phyloP scores from a whole-genome alignment of 2,329 filamentous ascomycete species.

The Fusarium abutilonis region DNA sequence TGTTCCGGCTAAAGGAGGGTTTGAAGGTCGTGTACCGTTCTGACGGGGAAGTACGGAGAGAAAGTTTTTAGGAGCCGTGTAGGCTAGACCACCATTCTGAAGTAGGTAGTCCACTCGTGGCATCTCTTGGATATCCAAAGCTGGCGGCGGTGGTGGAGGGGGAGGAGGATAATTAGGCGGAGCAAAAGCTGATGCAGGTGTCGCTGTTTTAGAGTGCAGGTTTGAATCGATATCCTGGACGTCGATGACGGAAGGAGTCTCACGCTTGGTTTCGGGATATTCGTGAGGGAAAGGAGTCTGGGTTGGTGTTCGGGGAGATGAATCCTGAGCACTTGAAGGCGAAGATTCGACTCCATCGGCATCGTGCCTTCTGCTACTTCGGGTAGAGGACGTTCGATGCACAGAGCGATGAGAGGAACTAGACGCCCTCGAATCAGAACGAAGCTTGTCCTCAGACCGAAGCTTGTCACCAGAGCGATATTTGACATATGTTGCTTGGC shows the following conservation, averaged over 20 bases:
- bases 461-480: constrained; percentile 51
- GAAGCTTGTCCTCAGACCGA: constrained; percentile 50
- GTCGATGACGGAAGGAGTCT: constrained; percentile 49
- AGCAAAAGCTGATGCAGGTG: constrained; percentile 48
- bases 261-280: constrained; percentile 54
- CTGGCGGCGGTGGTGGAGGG: constrained; percentile 73
- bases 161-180: constrained; percentile 43
- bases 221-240: constrained; percentile 50
- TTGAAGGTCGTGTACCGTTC: constrained; percentile 67
- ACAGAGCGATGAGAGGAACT: constrained; percentile 49
- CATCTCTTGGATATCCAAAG: constrained; percentile 73
- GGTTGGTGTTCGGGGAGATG: constrained; percentile 70
- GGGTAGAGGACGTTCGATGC: constrained; percentile 54
- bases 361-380: constrained; percentile 52
- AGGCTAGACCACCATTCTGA: constrained; percentile 83
- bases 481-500: constrained; percentile 65
- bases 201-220: constrained; percentile 53
- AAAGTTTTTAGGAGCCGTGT: constrained; percentile 77
- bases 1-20: constrained; percentile 72
- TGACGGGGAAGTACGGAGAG: constrained; percentile 70
- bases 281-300: constrained; percentile 62
- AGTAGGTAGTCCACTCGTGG: constrained; percentile 92
- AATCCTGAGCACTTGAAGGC: constrained; percentile 61
- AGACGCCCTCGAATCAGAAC: constrained; percentile 49
- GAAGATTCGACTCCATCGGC: constrained; percentile 56